phyloP scores from a whole-genome alignment of 352 stramenopile genomes.

The Globisporangium takayamanum region DNA sequence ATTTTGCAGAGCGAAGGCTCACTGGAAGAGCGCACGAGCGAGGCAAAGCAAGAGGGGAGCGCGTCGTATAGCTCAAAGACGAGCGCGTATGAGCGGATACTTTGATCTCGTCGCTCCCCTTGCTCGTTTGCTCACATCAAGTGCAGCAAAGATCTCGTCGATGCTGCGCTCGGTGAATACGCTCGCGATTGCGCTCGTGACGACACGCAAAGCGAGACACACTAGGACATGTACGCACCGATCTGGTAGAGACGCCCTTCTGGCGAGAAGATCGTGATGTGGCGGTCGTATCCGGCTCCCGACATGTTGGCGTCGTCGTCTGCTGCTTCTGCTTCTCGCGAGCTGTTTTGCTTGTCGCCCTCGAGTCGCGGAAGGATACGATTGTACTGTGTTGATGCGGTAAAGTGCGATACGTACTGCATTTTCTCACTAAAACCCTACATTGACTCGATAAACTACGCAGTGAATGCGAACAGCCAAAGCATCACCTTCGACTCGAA shows the following conservation, averaged over 20 bases:
- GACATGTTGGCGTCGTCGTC: constrained; percentile 41
- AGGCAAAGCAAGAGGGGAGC: not conserved
- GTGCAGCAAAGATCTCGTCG: constrained; percentile 12
- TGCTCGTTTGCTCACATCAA: not conserved
- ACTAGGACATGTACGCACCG: constrained; percentile 31
- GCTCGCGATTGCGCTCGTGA: not conserved
- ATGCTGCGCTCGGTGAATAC: not conserved
- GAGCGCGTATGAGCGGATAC: too few species aligned
- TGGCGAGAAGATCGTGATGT: constrained; percentile 99
- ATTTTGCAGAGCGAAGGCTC: not conserved
- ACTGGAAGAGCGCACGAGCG: not conserved
- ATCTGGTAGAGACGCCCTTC: constrained; percentile 98
- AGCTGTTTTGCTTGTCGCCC: constrained; percentile 12
- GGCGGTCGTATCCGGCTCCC: constrained; percentile 86
- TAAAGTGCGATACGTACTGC: constrained; percentile 10
- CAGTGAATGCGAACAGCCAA: too few species aligned
- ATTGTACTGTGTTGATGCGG: not conserved
- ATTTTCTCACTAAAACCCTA: too few species aligned
- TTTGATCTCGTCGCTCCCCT: not conserved
- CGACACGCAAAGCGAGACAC: not conserved
- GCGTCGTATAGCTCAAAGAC: too few species aligned
- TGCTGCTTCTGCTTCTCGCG: constrained; percentile 2
- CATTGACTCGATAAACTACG: too few species aligned
- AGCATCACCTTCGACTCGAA: too few species aligned
- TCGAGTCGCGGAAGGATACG: constrained; percentile 1